phyloP scores from a whole-genome alignment of 805 yeast species.

The Wickerhamiella bombiphila region DNA sequence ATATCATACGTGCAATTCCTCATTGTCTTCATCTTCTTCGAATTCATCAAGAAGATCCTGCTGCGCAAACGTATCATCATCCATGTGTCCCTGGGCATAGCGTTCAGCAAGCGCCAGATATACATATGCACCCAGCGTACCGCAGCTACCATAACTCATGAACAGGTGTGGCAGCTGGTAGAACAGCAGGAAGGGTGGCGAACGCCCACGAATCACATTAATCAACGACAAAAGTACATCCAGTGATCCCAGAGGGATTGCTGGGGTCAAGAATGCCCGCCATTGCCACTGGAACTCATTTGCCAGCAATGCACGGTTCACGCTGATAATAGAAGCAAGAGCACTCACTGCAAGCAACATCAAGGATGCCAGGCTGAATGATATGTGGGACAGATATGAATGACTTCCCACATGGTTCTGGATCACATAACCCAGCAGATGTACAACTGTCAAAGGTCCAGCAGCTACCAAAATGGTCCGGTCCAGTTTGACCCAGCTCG shows the following conservation, averaged over 20 bases:
- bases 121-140: slow-evolving; percentile 18
- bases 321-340: slow-evolving; percentile 17
- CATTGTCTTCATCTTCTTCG: slow-evolving; percentile 19
- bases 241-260: slow-evolving; percentile 14
- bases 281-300: slow-evolving; percentile 22
- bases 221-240: slow-evolving; percentile 5
- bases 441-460: slow-evolving; percentile 12
- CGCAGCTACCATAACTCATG: slow-evolving; percentile 17
- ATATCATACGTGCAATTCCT: slow-evolving; percentile 12
- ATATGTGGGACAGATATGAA: slow-evolving; percentile 12
- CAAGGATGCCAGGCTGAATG: slow-evolving; percentile 10
- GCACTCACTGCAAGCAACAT: slow-evolving; percentile 15
- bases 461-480: slow-evolving; percentile 16
- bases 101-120: slow-evolving; percentile 17
- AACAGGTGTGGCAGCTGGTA: slow-evolving; percentile 11
- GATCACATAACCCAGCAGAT: slow-evolving; percentile 8
- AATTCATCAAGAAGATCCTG: slow-evolving; percentile 17
- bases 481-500: slow-evolving; percentile 20
- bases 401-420: slow-evolving; percentile 4
- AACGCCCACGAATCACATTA: slow-evolving; percentile 3
- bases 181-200: slow-evolving; percentile 5
- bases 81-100: slow-evolving; percentile 16
- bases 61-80: slow-evolving; percentile 16
- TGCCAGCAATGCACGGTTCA: slow-evolving; percentile 19
- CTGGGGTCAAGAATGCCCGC: slow-evolving; percentile 21